phyloP scores from a whole-genome alignment of 441 rosid genomes.

The Erodium moschatum region DNA sequence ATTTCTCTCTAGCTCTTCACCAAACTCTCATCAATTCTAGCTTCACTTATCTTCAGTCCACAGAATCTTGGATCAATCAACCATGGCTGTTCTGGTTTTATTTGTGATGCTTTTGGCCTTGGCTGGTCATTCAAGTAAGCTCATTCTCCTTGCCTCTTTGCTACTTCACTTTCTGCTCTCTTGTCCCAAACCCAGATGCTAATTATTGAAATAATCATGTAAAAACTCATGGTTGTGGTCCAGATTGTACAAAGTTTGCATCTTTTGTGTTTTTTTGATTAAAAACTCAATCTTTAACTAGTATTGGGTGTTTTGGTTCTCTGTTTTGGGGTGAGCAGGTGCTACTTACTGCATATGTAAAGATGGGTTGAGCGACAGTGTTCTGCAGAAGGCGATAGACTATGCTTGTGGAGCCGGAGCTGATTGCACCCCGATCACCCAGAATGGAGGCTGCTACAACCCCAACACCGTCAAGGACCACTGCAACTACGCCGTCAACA shows the following conservation, averaged over 20 bases:
- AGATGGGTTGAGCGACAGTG: slow-evolving; percentile 47
- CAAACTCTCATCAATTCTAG: neutral
- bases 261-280: neutral
- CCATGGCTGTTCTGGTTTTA: slow-evolving; percentile 41
- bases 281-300: neutral
- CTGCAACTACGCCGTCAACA: slow-evolving; percentile 89
- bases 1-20: slow-evolving; percentile 11
- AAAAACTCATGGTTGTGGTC: too few relatives aligned
- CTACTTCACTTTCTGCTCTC: neutral
- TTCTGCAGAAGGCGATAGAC: slow-evolving; percentile 60
- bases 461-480: slow-evolving; percentile 83
- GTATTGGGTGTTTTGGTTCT: neutral
- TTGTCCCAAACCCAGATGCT: neutral
- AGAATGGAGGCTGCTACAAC: slow-evolving; percentile 56
- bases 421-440: slow-evolving; percentile 58
- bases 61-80: slow-evolving; percentile 8
- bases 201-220: neutral
- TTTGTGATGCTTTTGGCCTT: slow-evolving; percentile 50
- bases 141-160: neutral
- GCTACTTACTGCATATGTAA: slow-evolving; percentile 74
- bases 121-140: slow-evolving; percentile 57
- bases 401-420: slow-evolving; percentile 96
- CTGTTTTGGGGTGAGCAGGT: slow-evolving; percentile 27
- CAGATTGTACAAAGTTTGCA: neutral
- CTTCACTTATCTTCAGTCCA: slow-evolving; percentile 13